Conservation (phyloP, 1,139 yeast genomes). For the Barnettozyma hawaiiensis region DNA sequence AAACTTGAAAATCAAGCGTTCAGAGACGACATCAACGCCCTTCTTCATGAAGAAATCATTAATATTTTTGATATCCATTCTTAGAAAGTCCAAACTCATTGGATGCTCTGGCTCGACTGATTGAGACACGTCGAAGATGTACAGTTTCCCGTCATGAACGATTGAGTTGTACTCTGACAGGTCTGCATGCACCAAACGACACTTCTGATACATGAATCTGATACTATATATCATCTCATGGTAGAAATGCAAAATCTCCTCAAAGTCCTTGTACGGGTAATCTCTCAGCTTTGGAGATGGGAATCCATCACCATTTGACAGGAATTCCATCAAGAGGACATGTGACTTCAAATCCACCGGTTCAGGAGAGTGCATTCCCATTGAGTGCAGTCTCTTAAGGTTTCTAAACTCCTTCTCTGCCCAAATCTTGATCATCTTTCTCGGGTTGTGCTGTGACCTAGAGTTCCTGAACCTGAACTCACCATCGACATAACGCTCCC, state of each 20-base stretch:
- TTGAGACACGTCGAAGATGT: conserved; percentile 95
- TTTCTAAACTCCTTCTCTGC: conserved; percentile 97
- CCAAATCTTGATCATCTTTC: conserved; percentile 98
- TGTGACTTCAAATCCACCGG: conserved; percentile 86
- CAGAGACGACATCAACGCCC: conserved; percentile 74
- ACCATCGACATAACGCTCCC: conserved; percentile 95
- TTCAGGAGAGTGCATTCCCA: conserved; percentile 88
- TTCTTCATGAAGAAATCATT: conserved; percentile 77
- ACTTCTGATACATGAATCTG: conserved; percentile 80
- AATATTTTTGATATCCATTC: conserved; percentile 97
- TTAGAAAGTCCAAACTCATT: conserved; percentile 84
- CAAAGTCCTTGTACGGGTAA: conserved; percentile 59
- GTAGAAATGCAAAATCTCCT: conserved; percentile 64
- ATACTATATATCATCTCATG: conserved; percentile 77
- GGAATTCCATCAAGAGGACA: conserved; percentile 91
- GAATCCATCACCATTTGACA: conserved; percentile 59
- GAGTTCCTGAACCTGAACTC: conserved; percentile 87
- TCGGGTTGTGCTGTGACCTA: conserved; percentile 83
- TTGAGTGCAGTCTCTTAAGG: conserved; percentile 67
- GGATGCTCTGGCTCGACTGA: conserved; percentile 98
- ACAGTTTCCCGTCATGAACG: conserved; percentile 73
- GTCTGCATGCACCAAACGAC: conserved; percentile 95
- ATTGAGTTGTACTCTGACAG: conserved; percentile 91
- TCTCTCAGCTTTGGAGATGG: conserved; percentile 88
- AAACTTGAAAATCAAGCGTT: conserved; percentile 73